These are phyloP conservation scores for Cicer cuneatum DNA, from an alignment of 306 rosid species.

Conservation along the genomic window DNA sequence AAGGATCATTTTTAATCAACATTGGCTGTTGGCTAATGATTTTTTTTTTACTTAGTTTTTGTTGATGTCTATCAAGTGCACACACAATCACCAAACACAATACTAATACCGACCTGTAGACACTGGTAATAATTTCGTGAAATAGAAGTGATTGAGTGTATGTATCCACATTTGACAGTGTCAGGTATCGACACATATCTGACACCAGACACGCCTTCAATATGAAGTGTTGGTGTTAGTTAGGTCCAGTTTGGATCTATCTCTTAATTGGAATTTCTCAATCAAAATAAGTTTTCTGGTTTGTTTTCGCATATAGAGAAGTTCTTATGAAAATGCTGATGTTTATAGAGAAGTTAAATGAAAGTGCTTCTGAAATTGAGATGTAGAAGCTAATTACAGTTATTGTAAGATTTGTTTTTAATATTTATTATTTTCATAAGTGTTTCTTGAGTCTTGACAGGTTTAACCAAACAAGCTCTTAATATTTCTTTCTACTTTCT, in stretches of 20 bases:
- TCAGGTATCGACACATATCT: too few species aligned
- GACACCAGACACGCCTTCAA: too few species aligned
- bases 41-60: conserved; percentile 5
- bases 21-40: conserved; percentile 23
- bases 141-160: too few species aligned
- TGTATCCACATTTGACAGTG: too few species aligned
- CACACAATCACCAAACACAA: too few species aligned
- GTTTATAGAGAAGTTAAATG: background rate
- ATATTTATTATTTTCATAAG: background rate
- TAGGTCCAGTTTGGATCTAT: background rate
- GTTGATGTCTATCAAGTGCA: background rate
- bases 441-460: background rate
- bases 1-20: conserved; percentile 38
- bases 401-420: background rate
- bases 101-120: too few species aligned
- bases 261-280: background rate
- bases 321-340: background rate
- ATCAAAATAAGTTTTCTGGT: background rate
- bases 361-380: background rate
- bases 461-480: background rate
- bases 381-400: background rate
- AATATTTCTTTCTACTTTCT: conserved; percentile 26
- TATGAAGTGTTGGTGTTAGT: background rate
- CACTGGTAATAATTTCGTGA: too few species aligned
- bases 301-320: background rate